Conservation (phyloP, 2,329 filamentous ascomycete genomes). For the Pyricularia pennisetigena region DNA sequence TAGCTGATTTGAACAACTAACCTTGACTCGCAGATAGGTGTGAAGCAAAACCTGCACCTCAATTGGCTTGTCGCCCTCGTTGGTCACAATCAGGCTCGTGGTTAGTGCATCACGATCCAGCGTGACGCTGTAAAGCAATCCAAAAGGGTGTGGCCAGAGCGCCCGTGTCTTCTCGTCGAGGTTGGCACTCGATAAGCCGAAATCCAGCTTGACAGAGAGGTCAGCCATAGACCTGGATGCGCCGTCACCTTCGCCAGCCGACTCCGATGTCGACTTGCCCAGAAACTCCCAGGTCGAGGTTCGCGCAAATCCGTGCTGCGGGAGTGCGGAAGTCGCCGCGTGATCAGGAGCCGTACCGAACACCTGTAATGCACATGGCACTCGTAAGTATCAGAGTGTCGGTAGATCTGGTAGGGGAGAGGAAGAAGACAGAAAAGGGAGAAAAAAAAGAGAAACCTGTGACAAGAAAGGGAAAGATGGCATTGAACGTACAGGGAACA, state of each 20-base stretch:
- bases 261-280: constrained; percentile 71
- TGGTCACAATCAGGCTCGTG: constrained; percentile 79
- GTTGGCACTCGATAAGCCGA: constrained; percentile 70
- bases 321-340: constrained; percentile 66
- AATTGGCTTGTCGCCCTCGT: constrained; percentile 72
- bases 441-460: background rate
- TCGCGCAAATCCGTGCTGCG: constrained; percentile 92
- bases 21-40: constrained; percentile 75
- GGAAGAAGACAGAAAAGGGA: background rate
- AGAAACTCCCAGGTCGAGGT: constrained; percentile 88
- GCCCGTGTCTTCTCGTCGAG: constrained; percentile 58
- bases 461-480: constrained; percentile 9
- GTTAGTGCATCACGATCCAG: constrained; percentile 64
- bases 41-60: constrained; percentile 90
- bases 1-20: constrained; percentile 30
- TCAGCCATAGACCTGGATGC: constrained; percentile 27
- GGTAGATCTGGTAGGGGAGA: background rate
- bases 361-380: constrained; percentile 53
- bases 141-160: constrained; percentile 81
- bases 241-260: constrained; percentile 29
- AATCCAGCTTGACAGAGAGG: constrained; percentile 83
- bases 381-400: background rate
- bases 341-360: constrained; percentile 70
- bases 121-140: constrained; percentile 87
- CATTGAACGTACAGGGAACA: constrained; percentile 69